Evolutionary conservation across 169 alveolate species (phyloP).

Genomic region (Theileria sp.): DNA sequence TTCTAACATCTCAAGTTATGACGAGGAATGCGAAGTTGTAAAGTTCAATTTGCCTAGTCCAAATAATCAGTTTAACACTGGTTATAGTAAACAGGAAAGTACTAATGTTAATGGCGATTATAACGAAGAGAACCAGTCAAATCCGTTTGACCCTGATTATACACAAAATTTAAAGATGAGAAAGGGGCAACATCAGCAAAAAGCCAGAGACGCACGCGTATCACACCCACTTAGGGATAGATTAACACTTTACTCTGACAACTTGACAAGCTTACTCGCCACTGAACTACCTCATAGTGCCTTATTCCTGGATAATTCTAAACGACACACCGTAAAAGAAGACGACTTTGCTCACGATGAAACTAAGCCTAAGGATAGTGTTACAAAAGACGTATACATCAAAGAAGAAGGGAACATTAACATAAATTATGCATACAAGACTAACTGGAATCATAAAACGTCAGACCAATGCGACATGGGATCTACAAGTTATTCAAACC

Average conservation of each 20-base stretch:
- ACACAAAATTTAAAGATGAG: background rate
- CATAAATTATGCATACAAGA: constrained; percentile 41
- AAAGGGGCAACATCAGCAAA: background rate
- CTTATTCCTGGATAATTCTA: constrained; percentile 30
- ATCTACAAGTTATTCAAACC: background rate
- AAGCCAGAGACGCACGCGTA: background rate
- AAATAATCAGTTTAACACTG: background rate
- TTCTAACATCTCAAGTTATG: background rate
- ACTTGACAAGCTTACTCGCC: constrained; percentile 38
- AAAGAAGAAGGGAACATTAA: constrained; percentile 44
- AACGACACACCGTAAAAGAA: background rate
- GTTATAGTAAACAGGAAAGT: background rate
- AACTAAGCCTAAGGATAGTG: constrained; percentile 15
- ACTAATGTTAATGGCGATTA: background rate
- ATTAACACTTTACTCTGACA: constrained; percentile 41
- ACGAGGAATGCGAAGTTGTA: background rate
- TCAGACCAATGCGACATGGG: constrained; percentile 8
- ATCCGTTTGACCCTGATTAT: background rate
- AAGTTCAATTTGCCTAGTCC: background rate
- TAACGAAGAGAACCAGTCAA: background rate
- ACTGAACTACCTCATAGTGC: constrained; percentile 58
- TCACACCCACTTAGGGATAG: constrained; percentile 46
- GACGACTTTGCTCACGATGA: background rate
- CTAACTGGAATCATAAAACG: constrained; percentile 29
- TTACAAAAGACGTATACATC: background rate